These are phyloP conservation scores for Chytriomyces confervae DNA, from an alignment of 192 early-diverging fungal species.

Conservation along the genomic window DNA sequence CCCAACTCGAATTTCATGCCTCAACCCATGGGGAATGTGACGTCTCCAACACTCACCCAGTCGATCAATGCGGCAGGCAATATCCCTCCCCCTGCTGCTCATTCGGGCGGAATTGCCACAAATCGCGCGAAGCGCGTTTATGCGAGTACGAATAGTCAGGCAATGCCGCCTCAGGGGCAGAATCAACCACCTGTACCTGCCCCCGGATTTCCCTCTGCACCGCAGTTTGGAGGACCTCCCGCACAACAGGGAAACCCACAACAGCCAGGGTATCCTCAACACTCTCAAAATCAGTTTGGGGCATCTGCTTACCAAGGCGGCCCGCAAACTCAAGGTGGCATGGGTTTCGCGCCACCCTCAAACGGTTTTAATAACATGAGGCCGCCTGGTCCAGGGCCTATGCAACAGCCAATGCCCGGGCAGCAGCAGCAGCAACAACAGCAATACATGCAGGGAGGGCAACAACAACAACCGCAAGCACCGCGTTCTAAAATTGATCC, in stretches of 20 bases:
- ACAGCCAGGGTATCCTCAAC: slow-evolving; percentile 11
- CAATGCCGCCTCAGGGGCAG: neutral
- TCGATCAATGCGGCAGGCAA: neutral
- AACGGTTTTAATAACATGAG: slow-evolving; percentile 11
- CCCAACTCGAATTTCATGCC: no score
- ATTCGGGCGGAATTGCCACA: neutral
- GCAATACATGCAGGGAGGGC: neutral
- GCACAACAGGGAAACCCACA: neutral
- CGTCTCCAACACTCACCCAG: no score
- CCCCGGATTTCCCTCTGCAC: neutral
- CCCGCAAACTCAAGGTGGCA: neutral
- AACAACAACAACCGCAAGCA: slow-evolving; percentile 40
- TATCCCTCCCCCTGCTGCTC: slow-evolving; percentile 11
- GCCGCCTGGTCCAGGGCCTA: neutral
- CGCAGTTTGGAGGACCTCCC: neutral
- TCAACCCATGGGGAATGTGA: no score
- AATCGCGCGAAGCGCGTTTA: slow-evolving; percentile 31
- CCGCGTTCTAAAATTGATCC: slow-evolving; percentile 75
- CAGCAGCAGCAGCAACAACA: slow-evolving; percentile 12
- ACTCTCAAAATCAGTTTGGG: neutral
- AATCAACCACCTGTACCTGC: neutral
- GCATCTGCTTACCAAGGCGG: neutral
- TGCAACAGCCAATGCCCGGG: neutral
- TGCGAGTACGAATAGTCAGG: neutral
- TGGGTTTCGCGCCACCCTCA: neutral